Evolutionary conservation across 768 basidiomycete species (phyloP), one percentile per base, ranked within the genome.

Genomic region (Leucocoprinus birnbaumii): DNA sequence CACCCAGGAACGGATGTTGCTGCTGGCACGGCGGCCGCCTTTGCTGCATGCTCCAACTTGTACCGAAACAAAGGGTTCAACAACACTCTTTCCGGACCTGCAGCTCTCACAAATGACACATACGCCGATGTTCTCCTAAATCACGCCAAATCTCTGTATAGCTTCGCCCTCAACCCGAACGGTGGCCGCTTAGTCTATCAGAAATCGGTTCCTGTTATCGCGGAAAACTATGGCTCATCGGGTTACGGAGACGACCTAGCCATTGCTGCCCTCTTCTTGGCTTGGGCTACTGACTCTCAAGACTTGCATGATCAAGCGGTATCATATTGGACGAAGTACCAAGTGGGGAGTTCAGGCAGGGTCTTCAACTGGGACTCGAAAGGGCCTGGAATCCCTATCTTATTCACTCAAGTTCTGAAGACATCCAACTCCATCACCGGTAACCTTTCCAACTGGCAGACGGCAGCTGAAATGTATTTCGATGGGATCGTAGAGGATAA

Each of bases 281-380:
- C 90, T 9, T 79, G 83, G 66, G 89, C 89, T 1, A 83, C 79
- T 26, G 84, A 86, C 53, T 82, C 82, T 1, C 72, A 81, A 8
- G 67, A 73, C 2, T 73, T 80, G 51, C 91, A 85, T 62, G 64
- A 75, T 19, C 80, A 89, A 56, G 90, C 90, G 1, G 76, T 83
- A 63, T 65, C 71, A 6, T 82, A 82, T 63, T 93, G 85, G 66
- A 63, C 70, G 9, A 70, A 80, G 27, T 89, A 82, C 63, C 66
- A 75, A 21, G 74, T 95, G 0, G 67, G 69, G 2, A 74, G 74
- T 1, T 71, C 77, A 31, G 70, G 84, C 43, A 69, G 74, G 2
- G 84, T 88, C 4, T 89, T 94, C 70, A 94, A 94, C 66, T 98
- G 94, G 94, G 94, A 94, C 65, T 80, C 83, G 2, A 89, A 91